Base-by-base conservation (phyloP, 73 alveolate species). In the Diophrys appendiculata region DNA sequence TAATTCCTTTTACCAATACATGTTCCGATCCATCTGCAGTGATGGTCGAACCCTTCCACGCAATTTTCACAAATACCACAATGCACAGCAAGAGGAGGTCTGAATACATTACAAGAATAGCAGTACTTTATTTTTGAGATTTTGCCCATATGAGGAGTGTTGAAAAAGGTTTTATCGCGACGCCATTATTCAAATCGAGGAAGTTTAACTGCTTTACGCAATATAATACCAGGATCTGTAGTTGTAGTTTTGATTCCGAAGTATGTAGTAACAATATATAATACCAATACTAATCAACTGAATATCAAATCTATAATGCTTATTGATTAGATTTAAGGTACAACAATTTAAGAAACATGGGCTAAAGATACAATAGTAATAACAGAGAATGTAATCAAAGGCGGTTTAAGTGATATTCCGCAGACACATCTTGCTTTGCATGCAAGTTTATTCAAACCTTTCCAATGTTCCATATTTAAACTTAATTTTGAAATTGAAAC, bases 41-140 rank as follows among this genome's bases (percentile, higher is more conserved):
- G 90, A 54, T 82, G 90, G 52, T 82, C 90, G 65, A 82, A 82
- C 29, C 77, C 85, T 22, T 30, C 32, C 29, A 82, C 90, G 54
- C 90, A 82, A 34, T 73, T 74, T 53, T 82, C 56, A 25, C 90
- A 82, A 2, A 14, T 33, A 33, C 29, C 33, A 34, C 90, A 82
- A 43, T 82, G 90, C 24, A 74, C 33, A 3, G 81, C 52, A 54
- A 77, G 25, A 13, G 67, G 33, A 0, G 90, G 90, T n/a, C 74
- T 56, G 53, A 70, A 56, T 13, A 82, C n/a, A 27, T 75, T 60
- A 73, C 90, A 82, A 14, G 80, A 60, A 25, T 33, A 25, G 52
- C 90, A 82, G 24, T 34, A 74, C 31, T 76, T 82, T 32, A 82
- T 13, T 54, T 73, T 43, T 5, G 5, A 18, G 18, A 18, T 5